These are phyloP conservation scores for Serendipita sp. DNA, from an alignment of 768 basidiomycete genomes.

Conservation along the genomic window DNA sequence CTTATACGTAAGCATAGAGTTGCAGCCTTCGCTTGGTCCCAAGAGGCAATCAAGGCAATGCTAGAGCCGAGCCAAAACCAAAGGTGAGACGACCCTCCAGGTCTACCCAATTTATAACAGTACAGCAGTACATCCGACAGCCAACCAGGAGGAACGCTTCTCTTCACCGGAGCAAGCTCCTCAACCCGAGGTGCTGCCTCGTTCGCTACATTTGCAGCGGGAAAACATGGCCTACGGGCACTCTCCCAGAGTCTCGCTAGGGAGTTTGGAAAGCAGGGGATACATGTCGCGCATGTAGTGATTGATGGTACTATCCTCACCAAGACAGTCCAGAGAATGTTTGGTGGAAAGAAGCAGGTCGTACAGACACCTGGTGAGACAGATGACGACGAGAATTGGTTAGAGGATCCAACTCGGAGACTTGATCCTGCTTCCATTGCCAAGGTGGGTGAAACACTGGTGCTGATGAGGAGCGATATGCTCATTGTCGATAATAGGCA, in stretches of 20 bases:
- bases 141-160: conserved; percentile 45
- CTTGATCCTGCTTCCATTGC: conserved; percentile 56
- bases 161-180: conserved; percentile 63
- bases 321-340: conserved; percentile 17
- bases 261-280: conserved; percentile 58
- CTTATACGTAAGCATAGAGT: background rate
- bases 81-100: conserved; percentile 6
- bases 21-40: conserved; percentile 1
- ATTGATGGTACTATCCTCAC: conserved; percentile 24
- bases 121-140: conserved; percentile 14
- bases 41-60: conserved; percentile 12
- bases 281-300: conserved; percentile 53
- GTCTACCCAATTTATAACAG: background rate
- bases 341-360: conserved; percentile 1
- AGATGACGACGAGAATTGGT: conserved; percentile 22
- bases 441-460: conserved; percentile 23
- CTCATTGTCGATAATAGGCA: conserved; percentile 4
- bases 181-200: conserved; percentile 41
- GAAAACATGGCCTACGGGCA: conserved; percentile 44
- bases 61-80: background rate
- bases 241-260: conserved; percentile 57
- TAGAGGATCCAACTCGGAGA: conserved; percentile 28
- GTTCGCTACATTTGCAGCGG: conserved; percentile 47
- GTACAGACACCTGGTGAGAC: conserved; percentile 12
- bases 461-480: background rate